phyloP scores from a whole-genome alignment of 2,329 filamentous ascomycete species.

The Hypoxylon sp. region DNA sequence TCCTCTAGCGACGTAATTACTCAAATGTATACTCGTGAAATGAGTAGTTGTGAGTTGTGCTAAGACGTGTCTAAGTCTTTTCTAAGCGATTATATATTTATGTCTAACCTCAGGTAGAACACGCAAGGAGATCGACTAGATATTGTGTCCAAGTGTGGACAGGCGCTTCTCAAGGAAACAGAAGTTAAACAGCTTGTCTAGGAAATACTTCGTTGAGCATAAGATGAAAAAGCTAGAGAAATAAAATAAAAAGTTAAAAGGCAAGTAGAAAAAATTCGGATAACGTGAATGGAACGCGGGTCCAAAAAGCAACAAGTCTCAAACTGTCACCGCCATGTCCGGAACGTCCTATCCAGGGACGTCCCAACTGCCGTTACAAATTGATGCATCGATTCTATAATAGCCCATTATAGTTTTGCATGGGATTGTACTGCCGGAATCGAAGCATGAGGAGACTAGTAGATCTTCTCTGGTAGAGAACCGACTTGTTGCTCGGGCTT shows the following conservation, averaged over 20 bases:
- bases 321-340: slow-evolving; percentile 31
- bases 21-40: not conserved
- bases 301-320: slow-evolving; percentile 30
- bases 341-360: slow-evolving; percentile 7
- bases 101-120: not conserved
- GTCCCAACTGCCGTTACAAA: slow-evolving; percentile 21
- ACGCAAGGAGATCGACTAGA: not conserved
- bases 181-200: slow-evolving; percentile 1
- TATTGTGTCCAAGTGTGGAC: not conserved
- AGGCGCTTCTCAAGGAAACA: slow-evolving; percentile 3
- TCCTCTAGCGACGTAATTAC: slow-evolving; percentile 28
- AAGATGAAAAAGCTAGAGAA: not conserved
- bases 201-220: not conserved
- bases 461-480: slow-evolving; percentile 24
- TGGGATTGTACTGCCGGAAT: slow-evolving; percentile 22
- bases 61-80: not conserved
- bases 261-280: slow-evolving; percentile 1
- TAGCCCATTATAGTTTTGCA: slow-evolving; percentile 20
- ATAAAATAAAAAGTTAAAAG: slow-evolving; percentile 10
- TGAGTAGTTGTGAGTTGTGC: not conserved
- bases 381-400: slow-evolving; percentile 15
- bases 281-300: slow-evolving; percentile 3
- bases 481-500: slow-evolving; percentile 18
- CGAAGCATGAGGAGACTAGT: slow-evolving; percentile 29
- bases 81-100: not conserved